These are phyloP conservation scores for Pythium aristosporum DNA, from an alignment of 352 stramenopile species.

Conservation along the genomic window DNA sequence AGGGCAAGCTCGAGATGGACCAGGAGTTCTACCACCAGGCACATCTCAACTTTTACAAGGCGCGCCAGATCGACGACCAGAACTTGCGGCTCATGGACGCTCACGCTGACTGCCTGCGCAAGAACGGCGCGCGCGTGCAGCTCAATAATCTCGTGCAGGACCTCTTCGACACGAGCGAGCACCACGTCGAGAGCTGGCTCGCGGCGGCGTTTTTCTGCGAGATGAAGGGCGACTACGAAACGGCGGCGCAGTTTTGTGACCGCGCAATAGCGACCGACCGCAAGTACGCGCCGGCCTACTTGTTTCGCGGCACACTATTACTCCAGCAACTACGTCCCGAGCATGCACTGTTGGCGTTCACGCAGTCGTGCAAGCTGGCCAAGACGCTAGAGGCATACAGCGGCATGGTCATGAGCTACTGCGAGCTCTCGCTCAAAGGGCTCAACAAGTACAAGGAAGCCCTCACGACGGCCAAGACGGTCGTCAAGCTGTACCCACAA, in stretches of 20 bases:
- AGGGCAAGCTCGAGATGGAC: constrained; percentile 60
- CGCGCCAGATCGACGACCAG: constrained; percentile 62
- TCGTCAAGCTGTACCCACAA: constrained; percentile 68
- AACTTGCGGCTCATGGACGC: constrained; percentile 65
- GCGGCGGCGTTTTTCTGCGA: constrained; percentile 75
- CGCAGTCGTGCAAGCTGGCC: constrained; percentile 55
- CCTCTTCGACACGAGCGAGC: constrained; percentile 60
- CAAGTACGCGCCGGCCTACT: constrained; percentile 49
- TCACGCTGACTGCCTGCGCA: constrained; percentile 63
- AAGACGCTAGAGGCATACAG: constrained; percentile 67
- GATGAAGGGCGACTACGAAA: constrained; percentile 69
- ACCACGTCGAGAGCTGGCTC: constrained; percentile 62
- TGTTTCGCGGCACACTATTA: constrained; percentile 59
- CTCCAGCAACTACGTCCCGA: constrained; percentile 64
- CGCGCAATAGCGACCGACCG: constrained; percentile 47
- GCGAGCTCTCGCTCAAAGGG: constrained; percentile 57
- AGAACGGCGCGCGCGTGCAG: constrained; percentile 41
- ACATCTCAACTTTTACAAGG: constrained; percentile 48
- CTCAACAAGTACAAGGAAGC: constrained; percentile 78
- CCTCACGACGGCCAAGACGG: constrained; percentile 57
- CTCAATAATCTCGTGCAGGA: constrained; percentile 71
- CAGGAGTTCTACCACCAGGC: constrained; percentile 60
- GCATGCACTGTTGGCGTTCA: constrained; percentile 63
- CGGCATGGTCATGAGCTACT: constrained; percentile 75
- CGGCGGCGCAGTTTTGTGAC: constrained; percentile 71